phyloP scores from a whole-genome alignment of 306 rosid genomes.

The Cicer bijugum region DNA sequence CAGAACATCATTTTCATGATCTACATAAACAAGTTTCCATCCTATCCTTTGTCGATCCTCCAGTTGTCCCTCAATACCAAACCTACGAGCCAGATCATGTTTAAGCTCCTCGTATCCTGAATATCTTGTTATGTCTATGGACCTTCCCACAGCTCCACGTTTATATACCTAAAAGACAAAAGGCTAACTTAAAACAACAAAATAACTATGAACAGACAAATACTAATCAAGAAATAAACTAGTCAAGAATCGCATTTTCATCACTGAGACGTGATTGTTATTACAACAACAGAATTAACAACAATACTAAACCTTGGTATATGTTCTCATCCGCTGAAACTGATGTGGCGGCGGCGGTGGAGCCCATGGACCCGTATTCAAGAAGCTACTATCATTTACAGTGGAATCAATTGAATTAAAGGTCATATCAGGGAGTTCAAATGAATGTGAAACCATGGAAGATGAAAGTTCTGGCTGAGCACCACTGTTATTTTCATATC shows the following conservation, averaged over 20 bases:
- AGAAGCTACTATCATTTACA: constrained; percentile 70
- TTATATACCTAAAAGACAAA: constrained; percentile 72
- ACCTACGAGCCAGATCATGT: constrained; percentile 89
- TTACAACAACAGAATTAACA: not conserved
- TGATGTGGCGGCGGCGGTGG: constrained; percentile 70
- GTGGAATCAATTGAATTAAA: constrained; percentile 86
- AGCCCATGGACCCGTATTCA: constrained; percentile 77
- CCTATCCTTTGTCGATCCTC: constrained; percentile 89
- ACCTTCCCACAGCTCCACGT: constrained; percentile 98
- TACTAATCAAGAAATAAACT: not conserved
- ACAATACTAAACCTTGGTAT: constrained; percentile 75
- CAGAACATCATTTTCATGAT: constrained; percentile 89
- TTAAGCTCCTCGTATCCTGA: constrained; percentile 85
- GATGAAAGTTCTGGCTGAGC: constrained; percentile 91
- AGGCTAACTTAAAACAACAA: constrained; percentile 14
- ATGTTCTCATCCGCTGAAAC: constrained; percentile 87
- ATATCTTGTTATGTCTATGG: constrained; percentile 88
- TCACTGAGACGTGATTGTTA: not conserved
- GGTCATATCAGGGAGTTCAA: constrained; percentile 89
- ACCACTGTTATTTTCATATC: constrained; percentile 66
- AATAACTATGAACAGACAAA: not conserved
- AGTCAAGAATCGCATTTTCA: not conserved
- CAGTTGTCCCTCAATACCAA: constrained; percentile 93
- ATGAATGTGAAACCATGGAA: constrained; percentile 85
- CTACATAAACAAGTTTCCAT: constrained; percentile 96